Base-by-base conservation (phyloP, 805 yeast genomes). In the Cyberlindnera misumaiensis region DNA sequence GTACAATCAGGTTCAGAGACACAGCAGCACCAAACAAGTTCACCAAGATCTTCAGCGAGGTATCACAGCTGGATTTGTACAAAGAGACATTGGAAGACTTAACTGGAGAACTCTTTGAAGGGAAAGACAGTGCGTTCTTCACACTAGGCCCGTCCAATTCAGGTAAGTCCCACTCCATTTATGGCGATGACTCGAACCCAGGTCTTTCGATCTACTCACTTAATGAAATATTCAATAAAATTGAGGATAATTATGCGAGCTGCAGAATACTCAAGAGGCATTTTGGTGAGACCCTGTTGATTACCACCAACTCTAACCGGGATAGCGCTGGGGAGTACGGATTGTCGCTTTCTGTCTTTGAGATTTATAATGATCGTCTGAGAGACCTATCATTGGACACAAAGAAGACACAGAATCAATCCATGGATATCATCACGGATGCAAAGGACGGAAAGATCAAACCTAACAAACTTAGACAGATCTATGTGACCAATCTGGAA, bases 71-170 rank as follows among this genome's bases (percentile, higher is more conserved):
- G 17, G 62, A 66, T 12, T 48, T 70, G 3, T 72, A 64, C 53
- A 53, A 57, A 10, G 53, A 42, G 17, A 49, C 50, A 0, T 26
- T 54, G 20, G 41, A 52, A 28, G 52, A 48, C 24, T 33, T 47
- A 24, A 49, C 54, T 0, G 10, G 32, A 3, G 48, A 46, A 13
- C n/a, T 49, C 14, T 47, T 62, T 4, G 47, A 46, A 3, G 63
- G 60, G 8, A 56, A 59, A 14, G 77, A 73, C 45, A 62, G 68
- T 15, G 54, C 68, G 8, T 46, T 72, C 24, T 68, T 74, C 46
- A 63, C 76, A 0, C 47, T 75, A 47, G 80, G 80, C 1, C 73
- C 80, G 26, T 68, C 78, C 1, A 72, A 71, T 27, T 64, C 74
- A 5, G 80, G 80, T 2, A 74, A 74, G 44, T 58, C 64, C 10